phyloP scores from a whole-genome alignment of 495 filamentous ascomycete species.

The Penicillium alfredii region DNA sequence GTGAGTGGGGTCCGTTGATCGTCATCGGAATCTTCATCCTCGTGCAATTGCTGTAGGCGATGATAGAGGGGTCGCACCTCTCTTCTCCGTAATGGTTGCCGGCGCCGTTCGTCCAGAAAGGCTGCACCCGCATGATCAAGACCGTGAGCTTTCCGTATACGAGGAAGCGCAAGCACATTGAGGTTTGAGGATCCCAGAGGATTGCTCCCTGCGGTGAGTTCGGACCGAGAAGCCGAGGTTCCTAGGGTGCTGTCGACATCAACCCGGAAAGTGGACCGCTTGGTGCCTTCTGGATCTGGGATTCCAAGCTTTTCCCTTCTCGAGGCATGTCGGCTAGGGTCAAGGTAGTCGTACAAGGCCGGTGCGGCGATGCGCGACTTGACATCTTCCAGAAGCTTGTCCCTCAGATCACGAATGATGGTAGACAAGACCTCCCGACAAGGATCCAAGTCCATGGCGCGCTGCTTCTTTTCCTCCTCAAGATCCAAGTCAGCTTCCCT shows the following conservation, averaged over 20 bases:
- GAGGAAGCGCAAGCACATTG: constrained; percentile 60
- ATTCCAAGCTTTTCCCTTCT: constrained; percentile 77
- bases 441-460: constrained; percentile 79
- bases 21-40: constrained; percentile 59
- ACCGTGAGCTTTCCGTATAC: constrained; percentile 61
- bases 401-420: constrained; percentile 71
- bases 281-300: constrained; percentile 56
- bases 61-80: constrained; percentile 54
- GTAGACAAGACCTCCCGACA: constrained; percentile 73
- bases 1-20: constrained; percentile 52
- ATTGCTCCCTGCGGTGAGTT: constrained; percentile 23
- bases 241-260: constrained; percentile 49
- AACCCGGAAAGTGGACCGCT: constrained; percentile 42
- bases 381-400: constrained; percentile 79
- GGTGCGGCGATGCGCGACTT: constrained; percentile 77
- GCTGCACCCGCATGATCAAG: constrained; percentile 56
- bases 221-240: constrained; percentile 61
- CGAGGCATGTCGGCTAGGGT: constrained; percentile 67
- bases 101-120: constrained; percentile 73
- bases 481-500: constrained; percentile 70
- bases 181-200: constrained; percentile 36
- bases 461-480: constrained; percentile 78
- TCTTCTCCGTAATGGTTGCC: constrained; percentile 47
- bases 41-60: constrained; percentile 49
- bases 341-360: constrained; percentile 75